Evolutionary conservation across 2,329 filamentous ascomycete genomes (phyloP), one percentile per base, ranked within the genome.

Genomic region (Aspergillus neotritici): DNA sequence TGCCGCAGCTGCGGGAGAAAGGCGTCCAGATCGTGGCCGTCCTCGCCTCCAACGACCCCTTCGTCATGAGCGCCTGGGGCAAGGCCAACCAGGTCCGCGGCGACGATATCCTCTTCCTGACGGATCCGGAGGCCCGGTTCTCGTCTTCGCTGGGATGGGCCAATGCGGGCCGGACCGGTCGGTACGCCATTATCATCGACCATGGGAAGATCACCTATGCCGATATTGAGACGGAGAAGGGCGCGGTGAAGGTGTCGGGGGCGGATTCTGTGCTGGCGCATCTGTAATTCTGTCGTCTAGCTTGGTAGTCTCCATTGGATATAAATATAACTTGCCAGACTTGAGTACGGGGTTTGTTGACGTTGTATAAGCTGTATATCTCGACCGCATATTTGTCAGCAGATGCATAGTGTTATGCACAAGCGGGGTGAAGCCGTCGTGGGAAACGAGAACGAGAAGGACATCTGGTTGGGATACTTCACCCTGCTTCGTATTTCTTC

Each of bases 61-160:
- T 77, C 60, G 88, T 94, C 62, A 91, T 91, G 86, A 83, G 81
- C 54, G 87, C 85, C 14, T 91, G 86, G 86, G 84, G 81, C 67
- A 94, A 94, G 77, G 87, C 87, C 53, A 91, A 94, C 66, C 75
- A 77, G 33, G 74, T 90, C 57, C 82, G 79, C 60, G 80, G 82
- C 49, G 81, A 91, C 56, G 76, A 78, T 51, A 79, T 84, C 51
- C 73, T 91, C 52, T 91, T 94, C 74, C 77, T 87, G 59, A 80
- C 79, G 51, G 88, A 94, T 63, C 70, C 73, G 42, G 79, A 80
- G 55, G 75, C 79, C 48, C 79, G 78, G 55, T 93, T 93, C 75
- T 83, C 80, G 60, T 80, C 83, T 71, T 76, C 75, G 58, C 77
- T 90, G 55, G 87, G 84, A 58, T 94, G 87, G 87, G 78, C 76